phyloP scores from a whole-genome alignment of 169 alveolate species.

The Eimeria acervulina region DNA sequence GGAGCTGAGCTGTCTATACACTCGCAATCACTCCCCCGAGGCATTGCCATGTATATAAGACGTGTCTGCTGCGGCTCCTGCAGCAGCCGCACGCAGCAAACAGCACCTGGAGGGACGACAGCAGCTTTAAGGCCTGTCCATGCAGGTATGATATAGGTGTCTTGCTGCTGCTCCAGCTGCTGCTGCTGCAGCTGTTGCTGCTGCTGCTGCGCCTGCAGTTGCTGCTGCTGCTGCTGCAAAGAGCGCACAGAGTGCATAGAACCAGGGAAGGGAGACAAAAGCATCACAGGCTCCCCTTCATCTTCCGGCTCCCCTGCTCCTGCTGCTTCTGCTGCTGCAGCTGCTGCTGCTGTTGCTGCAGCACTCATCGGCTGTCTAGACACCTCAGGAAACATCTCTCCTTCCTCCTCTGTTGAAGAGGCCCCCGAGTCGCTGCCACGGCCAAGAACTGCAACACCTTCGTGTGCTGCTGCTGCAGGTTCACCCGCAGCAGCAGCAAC shows the following conservation, averaged over 20 bases:
- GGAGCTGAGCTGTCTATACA: conserved; percentile 48
- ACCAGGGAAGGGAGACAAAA: background rate
- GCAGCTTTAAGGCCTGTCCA: conserved; percentile 22
- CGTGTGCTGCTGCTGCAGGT: too few relatives aligned
- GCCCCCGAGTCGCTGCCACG: conserved; percentile 49
- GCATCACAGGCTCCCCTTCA: background rate
- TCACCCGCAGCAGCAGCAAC: too few relatives aligned
- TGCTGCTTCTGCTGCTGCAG: conserved; percentile 3
- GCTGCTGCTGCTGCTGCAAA: conserved; percentile 50
- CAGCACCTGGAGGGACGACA: background rate
- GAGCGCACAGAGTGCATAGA: background rate
- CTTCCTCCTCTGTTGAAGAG: conserved; percentile 42
- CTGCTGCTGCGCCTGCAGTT: background rate
- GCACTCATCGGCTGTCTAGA: background rate
- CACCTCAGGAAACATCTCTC: background rate
- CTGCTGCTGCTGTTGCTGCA: conserved; percentile 45
- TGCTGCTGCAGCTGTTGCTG: background rate
- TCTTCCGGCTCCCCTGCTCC: background rate
- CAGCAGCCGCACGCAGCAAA: conserved; percentile 62
- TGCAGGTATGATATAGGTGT: background rate
- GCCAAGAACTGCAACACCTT: conserved; percentile 2
- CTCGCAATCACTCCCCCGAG: conserved; percentile 33
- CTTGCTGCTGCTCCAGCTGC: conserved; percentile 22
- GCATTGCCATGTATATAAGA: background rate
- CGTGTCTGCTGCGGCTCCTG: conserved; percentile 19